Conservation (phyloP, 257 asterid species). For the Lavandula angustifolia region DNA sequence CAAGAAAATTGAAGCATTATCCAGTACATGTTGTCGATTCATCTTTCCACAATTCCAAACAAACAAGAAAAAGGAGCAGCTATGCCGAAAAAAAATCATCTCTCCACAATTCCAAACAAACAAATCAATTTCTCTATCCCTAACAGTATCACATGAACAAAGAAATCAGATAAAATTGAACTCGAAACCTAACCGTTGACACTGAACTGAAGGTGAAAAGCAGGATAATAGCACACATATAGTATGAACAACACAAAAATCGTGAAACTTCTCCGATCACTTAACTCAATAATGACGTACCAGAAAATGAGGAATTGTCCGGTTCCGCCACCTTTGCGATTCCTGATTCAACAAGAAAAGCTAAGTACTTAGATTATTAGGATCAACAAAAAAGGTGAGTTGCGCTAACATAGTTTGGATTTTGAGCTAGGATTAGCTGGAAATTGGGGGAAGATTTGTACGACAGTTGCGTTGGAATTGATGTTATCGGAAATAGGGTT, state of each 20-base stretch:
- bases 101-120: not conserved
- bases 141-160: not conserved
- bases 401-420: constrained; percentile 1
- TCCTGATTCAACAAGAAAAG: not conserved
- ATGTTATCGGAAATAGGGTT: not conserved
- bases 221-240: not conserved
- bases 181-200: constrained; percentile 4
- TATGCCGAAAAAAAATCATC: constrained; percentile 2
- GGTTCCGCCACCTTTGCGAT: constrained; percentile 25
- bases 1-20: constrained; percentile 13
- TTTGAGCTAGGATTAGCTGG: constrained; percentile 35
- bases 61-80: not conserved
- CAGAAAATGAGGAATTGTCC: constrained; percentile 24
- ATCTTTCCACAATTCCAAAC: not conserved
- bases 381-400: not conserved
- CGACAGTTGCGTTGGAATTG: constrained; percentile 9
- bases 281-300: constrained; percentile 31
- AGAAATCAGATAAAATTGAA: not conserved
- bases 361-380: not conserved
- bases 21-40: not conserved
- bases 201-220: not conserved
- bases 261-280: not conserved
- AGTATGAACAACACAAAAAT: not conserved
- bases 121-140: not conserved
- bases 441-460: constrained; percentile 28